Base-by-base conservation (phyloP, 305 asterid genomes). In the Lippia alba region DNA sequence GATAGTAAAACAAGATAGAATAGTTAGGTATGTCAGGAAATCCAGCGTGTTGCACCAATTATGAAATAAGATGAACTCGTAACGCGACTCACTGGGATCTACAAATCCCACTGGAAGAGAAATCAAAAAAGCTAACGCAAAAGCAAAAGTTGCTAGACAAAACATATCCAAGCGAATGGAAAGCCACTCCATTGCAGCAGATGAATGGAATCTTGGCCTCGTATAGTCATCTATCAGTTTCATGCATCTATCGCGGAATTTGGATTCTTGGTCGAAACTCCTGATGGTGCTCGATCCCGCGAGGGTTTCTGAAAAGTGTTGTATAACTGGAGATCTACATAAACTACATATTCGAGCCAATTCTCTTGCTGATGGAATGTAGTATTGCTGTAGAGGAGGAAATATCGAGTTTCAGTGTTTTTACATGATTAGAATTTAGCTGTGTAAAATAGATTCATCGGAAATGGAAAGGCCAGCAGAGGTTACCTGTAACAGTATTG, bases 151-250 rank as follows among this genome's bases (percentile, higher is more conserved):
- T 39, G 85, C 3, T 30, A 77, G 80, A 56, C 89, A 86, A 68
- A 86, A 67, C 59, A 83, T 46, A 72, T 86, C 88, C 82, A 89
- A 73, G 36, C 91, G 86, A 60, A 86, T 56, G 74, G 85, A 81
- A 12, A 86, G 85, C 92, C 96, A 87, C 75, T 87, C 87, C 93
- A 85, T 87, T 8, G 93, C 91, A 61, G 75, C 86, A 20, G 86
- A 56, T 16, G 32, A 69, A 56, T 87, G 88, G 69, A 89, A 83
- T 73, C 77, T 80, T 1, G 96, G 89, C 19, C 92, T 77, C 15
- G 86, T 78, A 71, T 83, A 83, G 53, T 61, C 82, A 68, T 89
- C 93, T 15, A 86, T 81, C 50, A 83, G 61, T 57, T 63, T 79
- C 93, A 86, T 81, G 76, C 74, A 78, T 16, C 66, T 62, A 30